These are phyloP conservation scores for Phytophthora tubulina DNA, from an alignment of 352 stramenopile species.

Conservation along the genomic window DNA sequence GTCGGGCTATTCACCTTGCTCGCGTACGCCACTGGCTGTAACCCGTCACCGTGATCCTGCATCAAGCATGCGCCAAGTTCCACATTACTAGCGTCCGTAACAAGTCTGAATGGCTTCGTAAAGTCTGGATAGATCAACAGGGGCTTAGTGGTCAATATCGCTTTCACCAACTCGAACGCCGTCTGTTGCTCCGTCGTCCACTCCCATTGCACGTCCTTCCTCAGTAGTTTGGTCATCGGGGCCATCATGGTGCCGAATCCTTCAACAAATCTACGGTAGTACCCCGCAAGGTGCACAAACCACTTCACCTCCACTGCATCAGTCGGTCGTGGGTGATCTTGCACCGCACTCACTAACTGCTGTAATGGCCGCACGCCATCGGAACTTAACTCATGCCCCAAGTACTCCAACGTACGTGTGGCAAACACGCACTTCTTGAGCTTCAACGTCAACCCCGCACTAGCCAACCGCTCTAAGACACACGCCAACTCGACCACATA, in stretches of 20 bases:
- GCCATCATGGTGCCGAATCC: background rate
- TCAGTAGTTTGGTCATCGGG: slow-evolving; percentile 29
- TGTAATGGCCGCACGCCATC: background rate
- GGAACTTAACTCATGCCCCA: slow-evolving; percentile 23
- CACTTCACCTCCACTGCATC: slow-evolving; percentile 1
- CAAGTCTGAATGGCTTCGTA: background rate
- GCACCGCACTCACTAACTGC: background rate
- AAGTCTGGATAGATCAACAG: background rate
- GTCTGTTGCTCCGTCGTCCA: background rate
- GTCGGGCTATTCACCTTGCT: background rate
- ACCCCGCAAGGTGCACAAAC: background rate
- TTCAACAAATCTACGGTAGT: background rate
- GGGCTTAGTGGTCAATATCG: background rate
- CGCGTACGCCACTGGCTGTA: background rate
- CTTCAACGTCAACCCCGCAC: slow-evolving; percentile 27
- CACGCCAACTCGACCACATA: slow-evolving; percentile 30
- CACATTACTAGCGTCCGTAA: slow-evolving; percentile 1
- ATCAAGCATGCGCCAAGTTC: background rate
- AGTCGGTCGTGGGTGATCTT: background rate
- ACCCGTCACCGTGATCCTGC: background rate
- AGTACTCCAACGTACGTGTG: slow-evolving; percentile 21
- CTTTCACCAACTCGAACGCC: background rate
- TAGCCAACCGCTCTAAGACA: slow-evolving; percentile 28
- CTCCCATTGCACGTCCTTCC: background rate
- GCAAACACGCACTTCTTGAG: slow-evolving; percentile 36